Conservation (phyloP, 345 rosid genomes). For the Kernera saxatilis region DNA sequence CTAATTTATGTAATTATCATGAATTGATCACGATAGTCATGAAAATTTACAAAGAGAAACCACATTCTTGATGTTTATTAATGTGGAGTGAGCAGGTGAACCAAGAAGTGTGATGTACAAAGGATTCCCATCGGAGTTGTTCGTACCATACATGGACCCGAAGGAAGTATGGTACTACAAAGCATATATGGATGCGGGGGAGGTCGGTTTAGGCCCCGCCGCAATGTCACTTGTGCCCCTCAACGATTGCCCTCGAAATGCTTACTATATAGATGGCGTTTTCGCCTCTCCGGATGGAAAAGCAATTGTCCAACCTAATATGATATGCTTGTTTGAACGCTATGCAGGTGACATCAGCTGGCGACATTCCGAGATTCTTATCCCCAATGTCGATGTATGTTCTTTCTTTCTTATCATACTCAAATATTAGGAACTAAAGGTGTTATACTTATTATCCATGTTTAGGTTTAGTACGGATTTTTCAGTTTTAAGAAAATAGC, state of each 20-base stretch:
- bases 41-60: not conserved
- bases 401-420: not conserved
- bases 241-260: not conserved
- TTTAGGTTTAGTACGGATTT: not conserved
- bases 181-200: not conserved
- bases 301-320: not conserved
- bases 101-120: constrained; percentile 8
- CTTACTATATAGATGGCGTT: not conserved
- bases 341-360: not conserved
- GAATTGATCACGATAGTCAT: not conserved
- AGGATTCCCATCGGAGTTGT: not conserved
- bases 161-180: not conserved
- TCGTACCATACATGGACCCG: not conserved
- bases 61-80: not conserved
- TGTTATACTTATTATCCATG: not conserved
- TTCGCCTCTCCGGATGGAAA: not conserved
- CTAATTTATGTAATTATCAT: not conserved
- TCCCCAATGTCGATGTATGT: not conserved
- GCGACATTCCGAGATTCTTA: constrained; percentile 1
- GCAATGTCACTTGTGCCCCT: constrained; percentile 4
- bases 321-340: constrained; percentile 5
- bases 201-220: not conserved
- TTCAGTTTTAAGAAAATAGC: no score
- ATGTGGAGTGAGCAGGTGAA: not conserved
- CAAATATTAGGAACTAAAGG: not conserved